Conservation (phyloP, 179 eudicot genomes). For the Beta lomatogona region DNA sequence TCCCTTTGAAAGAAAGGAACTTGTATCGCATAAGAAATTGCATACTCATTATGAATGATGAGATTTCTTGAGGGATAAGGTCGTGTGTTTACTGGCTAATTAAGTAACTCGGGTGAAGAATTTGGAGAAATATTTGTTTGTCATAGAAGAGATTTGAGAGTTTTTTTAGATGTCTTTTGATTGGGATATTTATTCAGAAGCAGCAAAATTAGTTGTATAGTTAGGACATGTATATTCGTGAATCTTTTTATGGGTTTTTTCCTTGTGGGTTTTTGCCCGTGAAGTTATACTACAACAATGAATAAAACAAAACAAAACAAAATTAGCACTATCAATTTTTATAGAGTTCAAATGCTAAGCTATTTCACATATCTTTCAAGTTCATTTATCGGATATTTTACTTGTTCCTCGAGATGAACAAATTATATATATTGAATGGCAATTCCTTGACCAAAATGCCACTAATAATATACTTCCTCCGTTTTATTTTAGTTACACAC, state of each 20-base stretch:
- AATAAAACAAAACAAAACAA: neutral
- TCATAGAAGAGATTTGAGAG: too few relatives aligned
- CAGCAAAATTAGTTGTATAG: neutral
- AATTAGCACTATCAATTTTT: neutral
- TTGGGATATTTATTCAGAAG: neutral
- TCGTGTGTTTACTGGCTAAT: neutral
- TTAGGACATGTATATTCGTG: neutral
- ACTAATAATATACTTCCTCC: too few relatives aligned
- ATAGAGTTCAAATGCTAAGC: neutral
- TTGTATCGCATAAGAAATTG: conserved; percentile 32
- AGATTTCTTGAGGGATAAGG: conserved; percentile 31
- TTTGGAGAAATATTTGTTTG: neutral
- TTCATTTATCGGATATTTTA: too few relatives aligned
- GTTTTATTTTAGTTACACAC: too few relatives aligned
- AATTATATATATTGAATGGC: too few relatives aligned
- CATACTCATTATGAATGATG: conserved; percentile 21
- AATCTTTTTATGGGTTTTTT: neutral
- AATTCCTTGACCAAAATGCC: too few relatives aligned
- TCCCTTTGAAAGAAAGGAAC: conserved; percentile 34
- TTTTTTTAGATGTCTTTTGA: too few relatives aligned
- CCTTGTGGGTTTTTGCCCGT: neutral
- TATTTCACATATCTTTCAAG: too few relatives aligned
- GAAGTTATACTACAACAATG: neutral
- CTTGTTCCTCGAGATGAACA: too few relatives aligned
- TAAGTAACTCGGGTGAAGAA: neutral